These are phyloP conservation scores for Mycena maculata DNA, from an alignment of 768 basidiomycete genomes.

Conservation along the genomic window DNA sequence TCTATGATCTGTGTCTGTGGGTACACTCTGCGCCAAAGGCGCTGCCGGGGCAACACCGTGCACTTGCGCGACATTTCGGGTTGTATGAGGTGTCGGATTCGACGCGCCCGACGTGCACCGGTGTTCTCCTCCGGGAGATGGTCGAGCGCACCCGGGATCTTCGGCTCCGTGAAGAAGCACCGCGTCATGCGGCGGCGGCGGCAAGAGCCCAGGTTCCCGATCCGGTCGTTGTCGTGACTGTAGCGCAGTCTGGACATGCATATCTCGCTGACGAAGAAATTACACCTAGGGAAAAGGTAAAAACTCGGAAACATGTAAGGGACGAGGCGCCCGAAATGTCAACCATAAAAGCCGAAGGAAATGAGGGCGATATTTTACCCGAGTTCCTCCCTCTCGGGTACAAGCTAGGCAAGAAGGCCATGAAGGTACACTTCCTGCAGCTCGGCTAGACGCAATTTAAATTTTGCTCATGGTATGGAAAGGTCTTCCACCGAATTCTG, in stretches of 20 bases:
- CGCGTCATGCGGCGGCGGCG: too few relatives aligned
- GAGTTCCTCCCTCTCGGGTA: slow-evolving; percentile 1
- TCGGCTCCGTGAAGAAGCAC: not conserved
- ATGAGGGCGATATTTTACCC: not conserved
- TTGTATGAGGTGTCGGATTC: not conserved
- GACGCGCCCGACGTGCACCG: not conserved
- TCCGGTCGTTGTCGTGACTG: not conserved
- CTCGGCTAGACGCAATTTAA: not conserved
- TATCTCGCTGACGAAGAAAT: not conserved
- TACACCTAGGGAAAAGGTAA: not conserved
- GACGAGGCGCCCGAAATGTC: not conserved
- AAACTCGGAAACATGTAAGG: not conserved
- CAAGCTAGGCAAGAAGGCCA: slow-evolving; percentile 13
- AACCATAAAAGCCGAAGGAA: not conserved
- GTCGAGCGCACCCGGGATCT: not conserved
- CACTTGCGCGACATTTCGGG: slow-evolving; percentile 6
- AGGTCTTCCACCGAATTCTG: slow-evolving; percentile 25
- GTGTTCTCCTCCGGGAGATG: not conserved
- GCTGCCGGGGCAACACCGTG: not conserved
- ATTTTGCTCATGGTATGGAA: not conserved
- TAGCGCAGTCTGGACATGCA: slow-evolving; percentile 3
- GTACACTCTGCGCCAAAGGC: not conserved
- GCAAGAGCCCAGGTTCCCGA: not conserved
- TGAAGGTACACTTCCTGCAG: not conserved
- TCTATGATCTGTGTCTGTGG: not conserved